phyloP scores from a whole-genome alignment of 441 rosid species.

The Erodium texanum region DNA sequence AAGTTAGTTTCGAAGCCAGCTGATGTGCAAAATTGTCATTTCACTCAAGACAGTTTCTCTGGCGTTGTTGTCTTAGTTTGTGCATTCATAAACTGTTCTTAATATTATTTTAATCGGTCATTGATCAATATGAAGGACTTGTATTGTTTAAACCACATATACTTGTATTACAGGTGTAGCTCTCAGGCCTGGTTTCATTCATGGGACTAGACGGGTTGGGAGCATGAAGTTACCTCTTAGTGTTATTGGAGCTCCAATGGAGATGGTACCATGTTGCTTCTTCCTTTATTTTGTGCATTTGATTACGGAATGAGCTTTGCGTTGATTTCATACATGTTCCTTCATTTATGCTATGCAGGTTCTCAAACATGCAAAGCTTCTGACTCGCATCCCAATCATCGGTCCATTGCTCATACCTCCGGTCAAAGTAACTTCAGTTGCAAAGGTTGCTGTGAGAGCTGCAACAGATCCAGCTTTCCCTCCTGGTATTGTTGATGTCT shows the following conservation, averaged over 20 bases:
- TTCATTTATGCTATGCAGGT: conserved; percentile 36
- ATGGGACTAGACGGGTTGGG: conserved; percentile 40
- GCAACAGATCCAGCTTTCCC: conserved; percentile 46
- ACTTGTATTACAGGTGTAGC: conserved; percentile 25
- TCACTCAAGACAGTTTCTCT: background rate
- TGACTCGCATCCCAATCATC: conserved; percentile 40
- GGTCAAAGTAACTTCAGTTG: conserved; percentile 46
- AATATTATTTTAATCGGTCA: background rate
- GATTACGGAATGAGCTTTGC: background rate
- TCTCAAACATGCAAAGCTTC: conserved; percentile 41
- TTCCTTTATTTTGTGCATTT: background rate
- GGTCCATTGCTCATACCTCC: conserved; percentile 66
- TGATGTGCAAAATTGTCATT: background rate
- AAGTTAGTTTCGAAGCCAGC: background rate
- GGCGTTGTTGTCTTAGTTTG: background rate
- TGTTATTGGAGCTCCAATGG: conserved; percentile 42
- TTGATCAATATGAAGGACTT: background rate
- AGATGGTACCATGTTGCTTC: conserved; percentile 27
- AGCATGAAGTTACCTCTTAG: conserved; percentile 41
- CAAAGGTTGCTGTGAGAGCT: conserved; percentile 53
- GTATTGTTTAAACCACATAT: background rate
- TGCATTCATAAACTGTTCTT: background rate
- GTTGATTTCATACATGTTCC: background rate
- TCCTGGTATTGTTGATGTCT: conserved; percentile 47
- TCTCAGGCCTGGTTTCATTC: conserved; percentile 46